phyloP scores from a whole-genome alignment of 495 filamentous ascomycete genomes.

The Talaromyces proteolyticus region DNA sequence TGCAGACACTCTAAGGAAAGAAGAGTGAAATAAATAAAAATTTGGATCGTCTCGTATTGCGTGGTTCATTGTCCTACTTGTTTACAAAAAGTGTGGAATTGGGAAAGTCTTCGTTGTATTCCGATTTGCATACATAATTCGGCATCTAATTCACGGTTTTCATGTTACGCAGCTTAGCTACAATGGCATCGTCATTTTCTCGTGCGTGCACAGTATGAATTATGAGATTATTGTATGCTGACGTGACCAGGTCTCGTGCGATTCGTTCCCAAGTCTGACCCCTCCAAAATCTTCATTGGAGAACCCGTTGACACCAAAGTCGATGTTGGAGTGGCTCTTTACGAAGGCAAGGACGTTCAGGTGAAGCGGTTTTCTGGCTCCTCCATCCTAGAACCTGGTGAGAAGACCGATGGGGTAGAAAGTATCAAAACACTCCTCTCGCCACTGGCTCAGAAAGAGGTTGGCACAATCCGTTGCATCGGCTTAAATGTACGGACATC shows the following conservation, averaged over 20 bases:
- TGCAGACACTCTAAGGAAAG: too few species aligned
- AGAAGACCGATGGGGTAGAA: slow-evolving; percentile 40
- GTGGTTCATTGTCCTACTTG: too few species aligned
- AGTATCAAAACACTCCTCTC: slow-evolving; percentile 49
- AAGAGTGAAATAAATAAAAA: too few species aligned
- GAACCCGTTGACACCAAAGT: slow-evolving; percentile 46
- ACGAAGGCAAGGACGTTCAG: slow-evolving; percentile 47
- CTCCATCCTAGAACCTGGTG: slow-evolving; percentile 47
- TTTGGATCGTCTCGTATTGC: too few species aligned
- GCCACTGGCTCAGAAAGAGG: slow-evolving; percentile 40
- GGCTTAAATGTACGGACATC: slow-evolving; percentile 58
- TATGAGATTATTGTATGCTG: not conserved
- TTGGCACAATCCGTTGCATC: slow-evolving; percentile 57
- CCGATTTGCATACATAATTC: not conserved
- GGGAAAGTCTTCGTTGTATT: too few species aligned
- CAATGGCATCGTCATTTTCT: slow-evolving; percentile 38
- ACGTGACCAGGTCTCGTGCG: slow-evolving; percentile 49
- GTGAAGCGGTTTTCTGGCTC: slow-evolving; percentile 49
- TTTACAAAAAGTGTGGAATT: too few species aligned
- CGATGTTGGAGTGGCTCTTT: slow-evolving; percentile 50
- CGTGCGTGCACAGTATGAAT: slow-evolving; percentile 18
- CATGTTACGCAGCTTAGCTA: slow-evolving; percentile 12
- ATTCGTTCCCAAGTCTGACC: slow-evolving; percentile 49
- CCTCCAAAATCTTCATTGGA: slow-evolving; percentile 46
- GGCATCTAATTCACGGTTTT: not conserved